Percentiles rank a stretch among this genome's conserved stretches.
These are phyloP conservation scores for Oenanthe javanica DNA, from an alignment of 140 eudicot genomes.

Conservation along the genomic window DNA sequence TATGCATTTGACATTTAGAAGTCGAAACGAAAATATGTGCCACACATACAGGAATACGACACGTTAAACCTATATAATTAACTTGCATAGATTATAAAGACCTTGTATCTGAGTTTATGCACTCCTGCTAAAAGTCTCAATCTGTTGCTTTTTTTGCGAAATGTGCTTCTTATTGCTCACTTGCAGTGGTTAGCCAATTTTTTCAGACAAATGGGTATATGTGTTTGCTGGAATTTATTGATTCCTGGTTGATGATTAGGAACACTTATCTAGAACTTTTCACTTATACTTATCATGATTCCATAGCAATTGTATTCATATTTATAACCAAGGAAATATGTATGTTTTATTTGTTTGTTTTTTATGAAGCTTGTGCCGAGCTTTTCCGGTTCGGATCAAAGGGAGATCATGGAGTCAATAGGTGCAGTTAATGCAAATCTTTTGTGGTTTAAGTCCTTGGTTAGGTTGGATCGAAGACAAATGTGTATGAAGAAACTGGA, in stretches of 20 bases:
- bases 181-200: neutral
- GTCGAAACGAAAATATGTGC: too few species aligned
- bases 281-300: neutral
- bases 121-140: neutral
- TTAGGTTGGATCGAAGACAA: conserved; percentile 8
- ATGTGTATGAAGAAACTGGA: neutral
- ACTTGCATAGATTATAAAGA: neutral
- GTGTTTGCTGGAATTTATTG: neutral
- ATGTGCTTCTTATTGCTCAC: neutral
- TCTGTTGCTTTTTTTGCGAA: neutral
- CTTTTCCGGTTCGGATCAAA: conserved; percentile 41
- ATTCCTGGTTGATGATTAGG: neutral
- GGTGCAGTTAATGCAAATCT: conserved; percentile 21
- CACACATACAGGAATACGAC: neutral
- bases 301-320: neutral
- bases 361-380: conserved; percentile 56
- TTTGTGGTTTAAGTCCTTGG: neutral
- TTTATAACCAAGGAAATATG: neutral
- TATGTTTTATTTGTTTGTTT: neutral
- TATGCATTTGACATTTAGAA: neutral
- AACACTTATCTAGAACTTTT: too few species aligned
- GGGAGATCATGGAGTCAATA: conserved; percentile 27
- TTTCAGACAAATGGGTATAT: neutral
- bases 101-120: neutral
- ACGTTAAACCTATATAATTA: neutral